Conservation (phyloP, 345 rosid species). For the Citropsis articulata region DNA sequence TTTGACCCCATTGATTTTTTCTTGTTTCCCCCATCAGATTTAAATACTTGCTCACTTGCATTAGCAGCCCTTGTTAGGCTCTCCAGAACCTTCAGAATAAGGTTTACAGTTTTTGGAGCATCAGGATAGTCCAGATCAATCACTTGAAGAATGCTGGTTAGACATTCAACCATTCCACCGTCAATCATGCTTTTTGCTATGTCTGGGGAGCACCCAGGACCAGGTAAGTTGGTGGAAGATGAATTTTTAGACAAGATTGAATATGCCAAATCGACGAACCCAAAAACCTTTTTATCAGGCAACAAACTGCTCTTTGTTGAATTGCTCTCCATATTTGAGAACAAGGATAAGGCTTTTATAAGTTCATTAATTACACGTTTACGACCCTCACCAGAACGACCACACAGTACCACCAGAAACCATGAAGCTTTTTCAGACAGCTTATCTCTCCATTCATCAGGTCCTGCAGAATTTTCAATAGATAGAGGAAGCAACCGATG, state of each 20-base stretch:
- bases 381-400: slow-evolving; percentile 92
- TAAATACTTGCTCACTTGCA: slow-evolving; percentile 71
- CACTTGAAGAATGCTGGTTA: slow-evolving; percentile 76
- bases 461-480: slow-evolving; percentile 64
- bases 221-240: slow-evolving; percentile 74
- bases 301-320: slow-evolving; percentile 50
- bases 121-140: slow-evolving; percentile 96
- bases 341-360: slow-evolving; percentile 68
- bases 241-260: slow-evolving; percentile 87
- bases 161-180: slow-evolving; percentile 76
- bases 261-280: slow-evolving; percentile 71
- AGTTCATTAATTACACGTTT: slow-evolving; percentile 83
- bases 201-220: slow-evolving; percentile 85
- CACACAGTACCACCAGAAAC: slow-evolving; percentile 85
- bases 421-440: slow-evolving; percentile 89
- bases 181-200: slow-evolving; percentile 96
- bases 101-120: slow-evolving; percentile 83
- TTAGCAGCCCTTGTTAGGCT: slow-evolving; percentile 91
- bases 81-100: slow-evolving; percentile 83
- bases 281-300: slow-evolving; percentile 77
- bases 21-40: slow-evolving; percentile 58
- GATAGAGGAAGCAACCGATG: slow-evolving; percentile 76
- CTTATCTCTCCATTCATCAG: slow-evolving; percentile 87
- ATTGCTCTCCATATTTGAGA: slow-evolving; percentile 62
- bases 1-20: slow-evolving; percentile 48